phyloP scores from a whole-genome alignment of 78 protist species.

The Blattamonas nauphoetae region DNA sequence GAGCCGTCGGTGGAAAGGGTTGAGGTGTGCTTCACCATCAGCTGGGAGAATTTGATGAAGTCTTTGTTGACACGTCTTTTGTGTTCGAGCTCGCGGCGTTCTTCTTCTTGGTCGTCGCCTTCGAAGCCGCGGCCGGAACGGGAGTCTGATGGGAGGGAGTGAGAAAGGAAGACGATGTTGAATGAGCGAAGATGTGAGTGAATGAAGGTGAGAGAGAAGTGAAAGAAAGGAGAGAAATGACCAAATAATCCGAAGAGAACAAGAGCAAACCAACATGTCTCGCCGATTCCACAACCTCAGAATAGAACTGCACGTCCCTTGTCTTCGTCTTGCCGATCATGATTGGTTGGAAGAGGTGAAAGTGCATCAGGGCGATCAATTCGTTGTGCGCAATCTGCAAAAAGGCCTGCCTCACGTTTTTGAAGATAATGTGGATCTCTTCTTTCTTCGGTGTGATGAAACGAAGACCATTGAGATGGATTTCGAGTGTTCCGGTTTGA shows the following conservation, averaged over 20 bases:
- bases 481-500: slow-evolving; percentile 38
- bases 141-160: slow-evolving; percentile 22
- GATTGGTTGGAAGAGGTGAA: slow-evolving; percentile 71
- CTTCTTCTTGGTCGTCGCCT: slow-evolving; percentile 71
- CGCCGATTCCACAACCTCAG: slow-evolving; percentile 53
- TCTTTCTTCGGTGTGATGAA: slow-evolving; percentile 41
- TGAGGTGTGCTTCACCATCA: slow-evolving; percentile 32
- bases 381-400: slow-evolving; percentile 80
- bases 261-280: background rate
- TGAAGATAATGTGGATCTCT: slow-evolving; percentile 61
- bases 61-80: slow-evolving; percentile 52
- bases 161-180: background rate
- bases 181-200: background rate
- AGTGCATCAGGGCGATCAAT: slow-evolving; percentile 65
- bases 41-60: slow-evolving; percentile 42
- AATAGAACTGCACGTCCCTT: slow-evolving; percentile 75
- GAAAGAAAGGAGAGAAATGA: background rate
- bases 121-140: slow-evolving; percentile 27
- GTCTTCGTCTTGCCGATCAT: slow-evolving; percentile 81
- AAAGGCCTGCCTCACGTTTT: slow-evolving; percentile 73
- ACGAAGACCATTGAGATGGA: slow-evolving; percentile 81
- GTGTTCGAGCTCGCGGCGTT: slow-evolving; percentile 57
- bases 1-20: slow-evolving; percentile 4
- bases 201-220: background rate
- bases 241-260: background rate